Percentiles rank a stretch among this genome's conserved stretches.
phyloP scores from a whole-genome alignment of 2,329 filamentous ascomycete genomes.

The Clonostachys solani region DNA sequence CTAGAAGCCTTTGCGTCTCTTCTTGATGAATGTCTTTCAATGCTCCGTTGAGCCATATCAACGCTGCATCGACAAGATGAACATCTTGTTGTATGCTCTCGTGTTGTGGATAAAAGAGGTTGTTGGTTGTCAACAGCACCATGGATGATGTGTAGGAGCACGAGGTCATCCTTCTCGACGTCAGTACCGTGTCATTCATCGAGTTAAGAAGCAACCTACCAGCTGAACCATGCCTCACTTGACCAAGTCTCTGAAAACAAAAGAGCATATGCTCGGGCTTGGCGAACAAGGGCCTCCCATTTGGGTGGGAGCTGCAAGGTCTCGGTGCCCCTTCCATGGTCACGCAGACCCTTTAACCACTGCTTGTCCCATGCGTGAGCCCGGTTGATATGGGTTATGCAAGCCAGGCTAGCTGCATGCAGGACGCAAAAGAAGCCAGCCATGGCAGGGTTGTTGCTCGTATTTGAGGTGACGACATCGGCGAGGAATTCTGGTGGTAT shows the following conservation, averaged over 20 bases:
- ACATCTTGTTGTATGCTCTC: background rate
- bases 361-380: background rate
- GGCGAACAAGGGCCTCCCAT: background rate
- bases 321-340: background rate
- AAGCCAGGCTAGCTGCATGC: background rate
- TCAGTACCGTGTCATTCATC: background rate
- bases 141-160: constrained; percentile 1
- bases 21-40: background rate
- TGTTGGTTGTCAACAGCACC: constrained; percentile 1
- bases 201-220: background rate
- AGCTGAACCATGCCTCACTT: background rate
- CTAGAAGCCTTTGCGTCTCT: background rate
- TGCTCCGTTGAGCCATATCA: background rate
- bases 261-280: background rate
- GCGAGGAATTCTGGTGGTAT: constrained; percentile 1
- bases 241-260: background rate
- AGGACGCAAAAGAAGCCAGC: background rate
- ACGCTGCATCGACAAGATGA: background rate
- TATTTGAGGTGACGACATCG: background rate
- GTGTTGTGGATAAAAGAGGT: background rate
- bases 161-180: background rate
- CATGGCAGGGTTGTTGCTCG: background rate
- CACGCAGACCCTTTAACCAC: background rate
- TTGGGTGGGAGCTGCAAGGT: background rate
- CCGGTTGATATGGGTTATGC: background rate